Base-by-base conservation (phyloP, 345 rosid genomes). In the Eucalyptus polybractea region DNA sequence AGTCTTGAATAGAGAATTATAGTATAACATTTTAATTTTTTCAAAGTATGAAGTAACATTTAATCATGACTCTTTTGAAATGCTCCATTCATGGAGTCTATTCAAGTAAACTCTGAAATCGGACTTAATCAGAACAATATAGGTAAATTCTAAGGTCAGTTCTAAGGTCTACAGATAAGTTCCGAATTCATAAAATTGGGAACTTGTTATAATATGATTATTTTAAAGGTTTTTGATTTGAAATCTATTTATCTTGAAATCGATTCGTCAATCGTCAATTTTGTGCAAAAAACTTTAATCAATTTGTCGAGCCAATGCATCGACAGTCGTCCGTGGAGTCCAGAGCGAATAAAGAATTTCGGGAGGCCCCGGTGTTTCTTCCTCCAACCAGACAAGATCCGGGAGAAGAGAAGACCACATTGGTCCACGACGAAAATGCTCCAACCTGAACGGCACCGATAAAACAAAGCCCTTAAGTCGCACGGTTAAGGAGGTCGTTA, bases 41-140 rank as follows among this genome's bases (percentile, higher is more conserved):
- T 8, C 2, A 14, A 5, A 60, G 2, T 11, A 60, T 25, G 31
- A 60, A 27, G 31, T 60, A 27, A 60, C 69, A 3, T 60, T 60
- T n/a, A 33, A 65, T n/a, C 37, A n/a, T 7, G 3, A 14, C 16
- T 14, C 37, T n/a, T n/a, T 65, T 14, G 40, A 65, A 4, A n/a
- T 65, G 3, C 6, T 65, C 40, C 37, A 14, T 14, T 24, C 3
- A 1, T 0, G 0, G 29, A 56, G 1, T 56, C 29, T 8, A 56
- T 0, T 56, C 1, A 24, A 4, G 4, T 60, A 60, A 29, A 60
- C 15, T 13, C 4, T 60, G 0, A 14, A 12, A 12, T 3, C 2
- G 0, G 33, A 27, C 7, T 27, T 6, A 3, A 60, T 6, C 29
- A 56, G 0, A 9, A 8, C 1, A 56, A 13, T 5, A 7, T 0